Evolutionary conservation across 1,284 basidiomycete genomes (phyloP), one percentile per base, ranked within the genome.

Genomic region (Pholiota adiposa): DNA sequence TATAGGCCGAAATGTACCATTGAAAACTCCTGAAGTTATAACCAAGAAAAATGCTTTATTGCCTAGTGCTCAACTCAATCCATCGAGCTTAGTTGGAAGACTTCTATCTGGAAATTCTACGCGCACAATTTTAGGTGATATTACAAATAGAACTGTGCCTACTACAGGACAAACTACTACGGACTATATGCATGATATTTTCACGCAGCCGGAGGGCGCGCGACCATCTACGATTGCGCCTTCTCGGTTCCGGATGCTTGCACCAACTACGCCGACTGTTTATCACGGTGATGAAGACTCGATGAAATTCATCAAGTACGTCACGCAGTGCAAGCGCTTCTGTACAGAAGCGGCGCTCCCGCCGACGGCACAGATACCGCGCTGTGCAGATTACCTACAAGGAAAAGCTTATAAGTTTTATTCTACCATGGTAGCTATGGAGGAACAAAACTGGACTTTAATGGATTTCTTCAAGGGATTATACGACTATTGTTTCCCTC

Each of bases 271-370:
- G 14, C 59, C 59, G 0, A 56, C 56, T 16, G 56, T 59, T 19
- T 63, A 63, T 40, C 25, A 59, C 16, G 54, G 62, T 1, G 59
- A 63, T 16, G 54, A 54, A 9, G 62, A 63, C 25, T 29, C 60
- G 5, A 56, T 63, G 54, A 63, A 63, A 23, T 61, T 56, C 31
- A 46, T 53, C 18, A 61, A 61, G 48, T 63, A 59, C 48, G 55
- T 61, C 16, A 58, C 56, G 5, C 62, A 63, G 34, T 62, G 60
- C 21, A 38, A 58, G 25, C 9, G 60, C 5, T 62, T 55, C 46
- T 50, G 52, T 8, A 6, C 29, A 2, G 56, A 63, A 51, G 56
- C 62, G 1, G 51, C 27, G 1, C 53, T 63, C 41, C 56, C 53
- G 8, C 3, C 48, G 1, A 27, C 21, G n/a, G 56, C 54, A 29